Conservation (phyloP, 2,329 filamentous ascomycete species). For the Lojkania enalia region DNA sequence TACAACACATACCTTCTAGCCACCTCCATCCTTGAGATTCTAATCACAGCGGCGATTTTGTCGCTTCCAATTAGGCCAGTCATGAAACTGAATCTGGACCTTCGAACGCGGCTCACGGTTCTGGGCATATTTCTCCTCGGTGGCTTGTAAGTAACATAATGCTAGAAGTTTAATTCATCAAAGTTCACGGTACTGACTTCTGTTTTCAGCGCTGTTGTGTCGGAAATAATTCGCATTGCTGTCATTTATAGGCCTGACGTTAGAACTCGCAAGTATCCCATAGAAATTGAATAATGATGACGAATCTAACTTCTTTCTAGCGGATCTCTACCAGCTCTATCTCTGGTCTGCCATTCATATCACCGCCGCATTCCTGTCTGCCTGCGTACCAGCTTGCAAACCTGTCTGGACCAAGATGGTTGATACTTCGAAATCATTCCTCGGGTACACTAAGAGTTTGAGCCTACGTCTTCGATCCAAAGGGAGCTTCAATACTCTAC, state of each 20-base stretch:
- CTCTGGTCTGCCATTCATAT: conserved; percentile 2
- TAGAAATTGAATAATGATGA: not conserved
- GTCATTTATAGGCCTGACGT: not conserved
- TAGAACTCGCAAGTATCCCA: not conserved
- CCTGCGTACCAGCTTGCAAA: not conserved
- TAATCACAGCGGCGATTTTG: not conserved
- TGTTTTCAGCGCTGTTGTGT: not conserved
- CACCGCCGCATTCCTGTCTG: conserved; percentile 1
- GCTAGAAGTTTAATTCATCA: no score
- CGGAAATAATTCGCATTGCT: not conserved
- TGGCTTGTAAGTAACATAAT: not conserved
- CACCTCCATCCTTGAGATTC: not conserved
- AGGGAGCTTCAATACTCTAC: no score
- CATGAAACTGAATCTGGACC: not conserved
- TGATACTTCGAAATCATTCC: not conserved
- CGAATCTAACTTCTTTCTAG: not conserved
- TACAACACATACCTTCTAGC: not conserved
- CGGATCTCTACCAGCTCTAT: not conserved
- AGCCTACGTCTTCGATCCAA: not conserved
- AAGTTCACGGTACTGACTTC: no score
- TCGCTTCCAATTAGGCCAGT: not conserved
- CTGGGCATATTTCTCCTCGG: not conserved
- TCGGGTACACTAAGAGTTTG: not conserved
- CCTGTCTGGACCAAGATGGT: not conserved
- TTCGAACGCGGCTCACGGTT: not conserved